Base-by-base conservation (phyloP, 805 yeast species). In the Candida methanosorbosa region DNA sequence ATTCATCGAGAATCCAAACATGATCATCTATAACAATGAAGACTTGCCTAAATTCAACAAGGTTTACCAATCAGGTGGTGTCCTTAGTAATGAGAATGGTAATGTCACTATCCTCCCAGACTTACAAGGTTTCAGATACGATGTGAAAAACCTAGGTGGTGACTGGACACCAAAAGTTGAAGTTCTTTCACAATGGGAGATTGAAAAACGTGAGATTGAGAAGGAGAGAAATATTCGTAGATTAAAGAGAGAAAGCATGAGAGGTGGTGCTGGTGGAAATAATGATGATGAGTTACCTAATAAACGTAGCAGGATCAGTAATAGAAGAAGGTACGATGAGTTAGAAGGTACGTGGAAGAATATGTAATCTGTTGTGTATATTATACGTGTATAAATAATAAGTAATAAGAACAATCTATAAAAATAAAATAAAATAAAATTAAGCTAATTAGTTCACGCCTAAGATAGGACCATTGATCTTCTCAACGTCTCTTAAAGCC, bases 131-230 rank as follows among this genome's bases (percentile, higher is more conserved):
- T 59, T 73, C 62, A 75, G 88, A 52, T 70, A 68, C 50, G 96
- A 81, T 50, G 70, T 74, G 21, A 92, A 81, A 50, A 76, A 75
- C 33, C 69, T 84, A 18, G 95, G 94, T 22, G 82, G 78, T 25
- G 72, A 66, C 28, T 92, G 96, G 94, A 78, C 80, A 36, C 98
- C 98, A 19, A 70, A 76, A 29, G 81, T 90, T 6, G 97, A 90
- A 57, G 74, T 76, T 12, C 68, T 92, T 39, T 78, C 92, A 2
- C 88, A 84, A 36, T 86, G 88, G 74, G 98, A 92, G 57, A 85
- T 92, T 38, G 97, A 90, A 53, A 81, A 81, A 60, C 72, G 97
- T 45, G 97, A 92, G 54, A 86, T 87, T 46, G 98, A 92, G 59
- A 78, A 94, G 50, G 96, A 88, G 48, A 72, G 97, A 57, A 87